phyloP scores from a whole-genome alignment of 2,329 filamentous ascomycete species.

The Monosporascus ibericus region DNA sequence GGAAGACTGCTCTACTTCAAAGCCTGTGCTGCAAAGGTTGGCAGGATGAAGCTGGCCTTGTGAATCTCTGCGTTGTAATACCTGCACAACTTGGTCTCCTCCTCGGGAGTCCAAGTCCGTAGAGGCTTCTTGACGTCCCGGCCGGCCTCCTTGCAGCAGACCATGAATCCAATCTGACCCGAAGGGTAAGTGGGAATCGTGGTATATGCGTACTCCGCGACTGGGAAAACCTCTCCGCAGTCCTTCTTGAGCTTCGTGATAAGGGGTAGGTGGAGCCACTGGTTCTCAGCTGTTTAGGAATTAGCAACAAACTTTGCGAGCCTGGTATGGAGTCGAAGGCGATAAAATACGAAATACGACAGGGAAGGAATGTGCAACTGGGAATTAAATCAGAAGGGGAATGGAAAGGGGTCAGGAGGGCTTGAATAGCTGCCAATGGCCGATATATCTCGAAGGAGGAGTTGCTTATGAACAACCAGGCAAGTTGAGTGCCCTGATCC shows the following conservation, averaged over 20 bases:
- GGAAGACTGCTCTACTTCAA: slow-evolving; percentile 40
- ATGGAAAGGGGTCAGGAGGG: slow-evolving; percentile 7
- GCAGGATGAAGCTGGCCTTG: slow-evolving; percentile 87
- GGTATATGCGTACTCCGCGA: slow-evolving; percentile 97
- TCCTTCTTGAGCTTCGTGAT: slow-evolving; percentile 95
- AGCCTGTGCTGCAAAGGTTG: slow-evolving; percentile 84
- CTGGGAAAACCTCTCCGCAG: slow-evolving; percentile 95
- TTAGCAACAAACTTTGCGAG: not conserved
- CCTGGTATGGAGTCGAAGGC: not conserved
- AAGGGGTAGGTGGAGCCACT: slow-evolving; percentile 94
- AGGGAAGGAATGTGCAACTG: not conserved
- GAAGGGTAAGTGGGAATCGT: slow-evolving; percentile 99
- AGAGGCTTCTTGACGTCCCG: slow-evolving; percentile 81
- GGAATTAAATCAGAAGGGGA: not conserved
- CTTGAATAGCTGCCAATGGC: slow-evolving; percentile 7
- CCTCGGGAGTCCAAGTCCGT: slow-evolving; percentile 73
- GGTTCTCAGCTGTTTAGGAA: slow-evolving; percentile 75
- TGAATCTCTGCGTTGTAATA: slow-evolving; percentile 99
- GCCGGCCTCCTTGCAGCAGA: slow-evolving; percentile 90
- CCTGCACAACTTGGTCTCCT: slow-evolving; percentile 87
- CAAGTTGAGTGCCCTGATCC: slow-evolving; percentile 25
- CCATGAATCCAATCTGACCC: slow-evolving; percentile 99
- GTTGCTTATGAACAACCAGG: slow-evolving; percentile 24
- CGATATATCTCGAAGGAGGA: slow-evolving; percentile 7
- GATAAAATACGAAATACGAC: not conserved